Percentiles rank a stretch among this genome's conserved stretches.
Evolutionary conservation across 1,284 basidiomycete genomes (phyloP).

Genomic region (Abortiporus biennis): DNA sequence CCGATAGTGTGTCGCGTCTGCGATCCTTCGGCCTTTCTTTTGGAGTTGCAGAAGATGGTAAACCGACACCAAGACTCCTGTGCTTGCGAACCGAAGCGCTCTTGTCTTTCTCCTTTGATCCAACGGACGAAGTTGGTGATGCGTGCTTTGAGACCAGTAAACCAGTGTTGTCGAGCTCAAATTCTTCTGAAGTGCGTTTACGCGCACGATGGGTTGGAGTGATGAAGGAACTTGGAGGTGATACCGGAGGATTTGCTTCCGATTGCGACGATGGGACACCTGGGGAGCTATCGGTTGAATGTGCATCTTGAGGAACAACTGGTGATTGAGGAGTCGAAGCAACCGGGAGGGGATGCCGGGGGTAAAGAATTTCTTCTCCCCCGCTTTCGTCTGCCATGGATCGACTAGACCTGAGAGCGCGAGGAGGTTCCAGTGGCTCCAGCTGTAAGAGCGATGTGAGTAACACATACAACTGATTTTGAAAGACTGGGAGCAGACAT

Average conservation of each 20-base stretch:
- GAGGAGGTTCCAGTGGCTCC: constrained; percentile 37
- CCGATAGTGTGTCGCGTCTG: constrained; percentile 55
- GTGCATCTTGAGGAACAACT: background rate
- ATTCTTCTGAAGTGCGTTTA: constrained; percentile 79
- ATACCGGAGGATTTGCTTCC: constrained; percentile 4
- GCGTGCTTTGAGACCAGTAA: constrained; percentile 47
- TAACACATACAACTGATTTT: constrained; percentile 7
- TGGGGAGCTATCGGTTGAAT: constrained; percentile 3
- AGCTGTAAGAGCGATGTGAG: constrained; percentile 22
- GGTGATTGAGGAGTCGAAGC: constrained; percentile 24
- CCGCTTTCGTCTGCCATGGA: constrained; percentile 75
- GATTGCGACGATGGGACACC: constrained; percentile 7
- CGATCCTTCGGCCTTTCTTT: constrained; percentile 56
- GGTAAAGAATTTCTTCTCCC: constrained; percentile 78
- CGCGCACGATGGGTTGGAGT: constrained; percentile 50
- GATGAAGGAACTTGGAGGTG: constrained; percentile 59
- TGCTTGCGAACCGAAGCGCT: constrained; percentile 52
- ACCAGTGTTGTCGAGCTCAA: constrained; percentile 69
- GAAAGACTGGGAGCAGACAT: constrained; percentile 2
- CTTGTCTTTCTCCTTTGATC: constrained; percentile 48
- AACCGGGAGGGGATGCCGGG: constrained; percentile 44
- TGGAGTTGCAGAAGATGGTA: constrained; percentile 29
- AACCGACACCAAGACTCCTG: constrained; percentile 59
- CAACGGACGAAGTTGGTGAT: constrained; percentile 20
- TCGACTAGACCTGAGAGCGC: constrained; percentile 46